Conservation (phyloP, 2,329 filamentous ascomycete genomes). For the Diaporthe aspalathi region DNA sequence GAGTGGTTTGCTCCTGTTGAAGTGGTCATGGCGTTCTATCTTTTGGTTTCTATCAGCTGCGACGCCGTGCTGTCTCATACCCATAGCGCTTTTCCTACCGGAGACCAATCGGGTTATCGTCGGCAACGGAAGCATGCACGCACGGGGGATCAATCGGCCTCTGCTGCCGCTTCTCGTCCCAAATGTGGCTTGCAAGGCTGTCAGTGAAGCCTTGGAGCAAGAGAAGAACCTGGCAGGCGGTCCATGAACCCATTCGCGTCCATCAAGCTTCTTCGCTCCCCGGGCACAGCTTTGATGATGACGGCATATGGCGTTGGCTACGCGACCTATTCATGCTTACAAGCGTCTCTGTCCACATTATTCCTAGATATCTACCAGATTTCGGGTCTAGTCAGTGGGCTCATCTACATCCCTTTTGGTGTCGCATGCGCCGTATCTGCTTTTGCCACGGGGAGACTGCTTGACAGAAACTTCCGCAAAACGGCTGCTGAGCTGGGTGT, state of each 20-base stretch:
- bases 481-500: slow-evolving; percentile 2
- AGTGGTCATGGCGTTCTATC: slow-evolving; percentile 30
- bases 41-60: slow-evolving; percentile 28
- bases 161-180: not conserved
- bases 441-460: slow-evolving; percentile 18
- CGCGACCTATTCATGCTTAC: slow-evolving; percentile 25
- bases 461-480: slow-evolving; percentile 21
- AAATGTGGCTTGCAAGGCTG: not conserved
- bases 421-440: slow-evolving; percentile 26
- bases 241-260: slow-evolving; percentile 9
- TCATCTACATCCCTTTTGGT: slow-evolving; percentile 25
- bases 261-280: slow-evolving; percentile 12
- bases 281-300: slow-evolving; percentile 3
- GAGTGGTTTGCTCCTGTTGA: slow-evolving; percentile 19
- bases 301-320: slow-evolving; percentile 7
- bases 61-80: slow-evolving; percentile 26
- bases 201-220: not conserved
- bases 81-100: slow-evolving; percentile 3
- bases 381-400: slow-evolving; percentile 4
- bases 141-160: slow-evolving; percentile 4
- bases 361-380: slow-evolving; percentile 6
- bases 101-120: slow-evolving; percentile 16
- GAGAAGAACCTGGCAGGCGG: not conserved
- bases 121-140: not conserved
- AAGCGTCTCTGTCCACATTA: slow-evolving; percentile 11